phyloP scores from a whole-genome alignment of 441 rosid genomes.

The Omphalea diandra region DNA sequence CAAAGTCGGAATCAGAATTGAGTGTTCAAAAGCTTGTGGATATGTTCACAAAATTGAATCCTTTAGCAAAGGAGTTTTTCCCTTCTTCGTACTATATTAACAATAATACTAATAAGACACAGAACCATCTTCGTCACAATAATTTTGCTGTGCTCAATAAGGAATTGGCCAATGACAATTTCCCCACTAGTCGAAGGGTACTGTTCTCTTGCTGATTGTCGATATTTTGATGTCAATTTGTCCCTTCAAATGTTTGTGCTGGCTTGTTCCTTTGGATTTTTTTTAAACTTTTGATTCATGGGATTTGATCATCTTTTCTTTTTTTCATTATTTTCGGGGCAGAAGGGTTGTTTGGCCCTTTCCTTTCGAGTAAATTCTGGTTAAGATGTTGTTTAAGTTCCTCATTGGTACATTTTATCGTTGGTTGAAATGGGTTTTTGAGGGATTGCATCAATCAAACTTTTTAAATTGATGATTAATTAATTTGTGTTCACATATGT shows the following conservation, averaged over 20 bases:
- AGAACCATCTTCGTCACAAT: conserved; percentile 28
- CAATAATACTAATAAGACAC: conserved; percentile 14
- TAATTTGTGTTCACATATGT: background rate
- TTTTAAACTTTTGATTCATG: conserved; percentile 13
- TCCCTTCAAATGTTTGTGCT: background rate
- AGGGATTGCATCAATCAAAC: background rate
- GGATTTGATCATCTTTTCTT: conserved; percentile 10
- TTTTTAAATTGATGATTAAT: background rate
- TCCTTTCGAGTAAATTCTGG: background rate
- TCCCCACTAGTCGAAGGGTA: conserved; percentile 45
- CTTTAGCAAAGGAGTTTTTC: conserved; percentile 79
- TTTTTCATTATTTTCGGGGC: conserved; percentile 1
- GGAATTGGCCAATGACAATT: conserved; percentile 31
- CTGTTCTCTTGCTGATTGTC: conserved; percentile 7
- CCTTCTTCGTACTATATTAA: conserved; percentile 50
- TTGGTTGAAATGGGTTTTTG: background rate
- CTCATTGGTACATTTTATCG: background rate
- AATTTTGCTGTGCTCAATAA: conserved; percentile 30
- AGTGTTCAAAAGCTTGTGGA: conserved; percentile 71
- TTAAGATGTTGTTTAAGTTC: background rate
- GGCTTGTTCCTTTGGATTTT: background rate
- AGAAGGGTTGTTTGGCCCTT: conserved; percentile 13
- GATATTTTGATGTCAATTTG: background rate
- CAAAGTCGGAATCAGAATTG: conserved; percentile 56
- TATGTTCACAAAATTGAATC: conserved; percentile 80